phyloP scores from a whole-genome alignment of 2,329 filamentous ascomycete species.

The Diplocarpon rosae region DNA sequence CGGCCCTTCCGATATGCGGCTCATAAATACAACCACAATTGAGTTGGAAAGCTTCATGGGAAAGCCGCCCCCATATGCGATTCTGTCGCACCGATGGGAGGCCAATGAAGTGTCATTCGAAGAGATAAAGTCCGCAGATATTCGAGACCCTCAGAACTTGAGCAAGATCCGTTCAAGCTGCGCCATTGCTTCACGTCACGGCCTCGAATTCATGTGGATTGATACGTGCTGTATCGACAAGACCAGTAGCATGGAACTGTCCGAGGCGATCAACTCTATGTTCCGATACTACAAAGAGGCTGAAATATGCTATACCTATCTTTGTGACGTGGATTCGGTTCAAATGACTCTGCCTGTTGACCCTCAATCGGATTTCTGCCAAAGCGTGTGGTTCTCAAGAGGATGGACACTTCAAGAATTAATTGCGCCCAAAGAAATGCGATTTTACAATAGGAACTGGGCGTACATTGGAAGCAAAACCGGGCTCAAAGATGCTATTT shows the following conservation, averaged over 20 bases:
- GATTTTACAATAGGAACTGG: slow-evolving; percentile 11
- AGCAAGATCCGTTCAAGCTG: not conserved
- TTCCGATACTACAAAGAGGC: slow-evolving; percentile 14
- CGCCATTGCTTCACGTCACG: not conserved
- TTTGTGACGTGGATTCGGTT: slow-evolving; percentile 7
- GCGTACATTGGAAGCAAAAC: slow-evolving; percentile 9
- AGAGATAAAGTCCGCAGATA: slow-evolving; percentile 13
- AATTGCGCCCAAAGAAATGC: slow-evolving; percentile 3
- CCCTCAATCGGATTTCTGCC: not conserved
- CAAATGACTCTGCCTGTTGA: not conserved
- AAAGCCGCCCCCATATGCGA: slow-evolving; percentile 19
- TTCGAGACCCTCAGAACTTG: slow-evolving; percentile 16
- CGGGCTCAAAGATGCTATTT: slow-evolving; percentile 1
- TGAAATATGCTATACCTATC: slow-evolving; percentile 12
- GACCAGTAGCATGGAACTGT: slow-evolving; percentile 16
- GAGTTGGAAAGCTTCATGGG: not conserved
- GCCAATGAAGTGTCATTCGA: slow-evolving; percentile 24
- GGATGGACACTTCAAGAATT: slow-evolving; percentile 6
- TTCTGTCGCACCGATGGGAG: slow-evolving; percentile 28
- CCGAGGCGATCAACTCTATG: slow-evolving; percentile 16
- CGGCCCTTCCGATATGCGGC: not conserved
- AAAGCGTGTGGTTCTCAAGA: slow-evolving; percentile 3
- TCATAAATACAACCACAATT: not conserved
- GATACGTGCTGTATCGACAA: slow-evolving; percentile 21
- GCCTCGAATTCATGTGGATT: slow-evolving; percentile 1